Base-by-base conservation (phyloP, 441 rosid species). In the Isatis lusitanica region DNA sequence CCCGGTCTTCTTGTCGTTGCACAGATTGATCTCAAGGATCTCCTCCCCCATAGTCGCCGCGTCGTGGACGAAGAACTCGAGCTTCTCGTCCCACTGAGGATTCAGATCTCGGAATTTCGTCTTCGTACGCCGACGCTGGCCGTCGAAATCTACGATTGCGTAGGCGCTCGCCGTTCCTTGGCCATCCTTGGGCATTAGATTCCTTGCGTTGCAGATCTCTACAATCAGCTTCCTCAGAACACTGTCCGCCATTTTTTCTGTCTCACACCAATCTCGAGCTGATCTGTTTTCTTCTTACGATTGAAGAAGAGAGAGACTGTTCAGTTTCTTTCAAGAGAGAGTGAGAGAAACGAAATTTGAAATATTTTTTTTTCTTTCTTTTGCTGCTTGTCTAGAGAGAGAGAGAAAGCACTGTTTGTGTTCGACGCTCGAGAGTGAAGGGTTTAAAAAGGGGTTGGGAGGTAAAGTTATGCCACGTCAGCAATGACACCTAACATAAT, bases 111-210 rank as follows among this genome's bases (percentile, higher is more conserved):
- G 68, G 78, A 80, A 82, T 81, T 86, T 92, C 0, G 97, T 92
- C 73, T 85, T 90, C 5, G 97, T 92, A 15, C 96, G 69, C 50
- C 92, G 77, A 1, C 96, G 73, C 79, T 90, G 97, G 30, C 96
- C 94, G 33, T 90, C 92, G 66, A 83, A 92, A 48, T 92, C 97
- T 1, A 87, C 90, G 6, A 88, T 79, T 1, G 87, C 96, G 44
- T 86, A 92, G 4, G 97, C 90, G 35, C 96, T 92, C 1, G 97
- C 96, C 0, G 97, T 90, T 17, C 94, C 96, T 69, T 92, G 96
- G 7, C 97, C 96, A 56, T 92, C 97, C 35, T 90, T 92, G 0
- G 94, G 97, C 97, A 90, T 90, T 42, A 90, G 59, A 58, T 90
- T 90, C 71, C 82, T 90, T 17, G 96, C 97, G 28, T 81, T 85